Percentiles rank a stretch among this genome's conserved stretches.
phyloP scores from a whole-genome alignment of 371 early-diverging fungal genomes.

The Syncephalastrum racemosum region DNA sequence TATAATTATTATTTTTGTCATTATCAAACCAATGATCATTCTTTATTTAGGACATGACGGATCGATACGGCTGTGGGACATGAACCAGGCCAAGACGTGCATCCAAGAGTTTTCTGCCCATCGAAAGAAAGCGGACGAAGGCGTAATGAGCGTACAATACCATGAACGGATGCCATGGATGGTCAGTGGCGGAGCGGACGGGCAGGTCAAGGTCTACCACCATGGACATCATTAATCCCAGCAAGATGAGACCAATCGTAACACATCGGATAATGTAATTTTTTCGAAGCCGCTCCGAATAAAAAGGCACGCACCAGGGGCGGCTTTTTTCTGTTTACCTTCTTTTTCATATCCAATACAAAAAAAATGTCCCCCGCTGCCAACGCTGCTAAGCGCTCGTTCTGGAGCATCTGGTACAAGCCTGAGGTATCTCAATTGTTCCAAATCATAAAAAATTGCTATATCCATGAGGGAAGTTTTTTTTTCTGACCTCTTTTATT shows the following conservation, averaged over 20 bases:
- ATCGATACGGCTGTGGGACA: conserved; percentile 81
- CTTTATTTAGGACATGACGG: conserved; percentile 72
- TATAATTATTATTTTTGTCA: conserved; percentile 1
- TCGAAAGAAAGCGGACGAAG: conserved; percentile 76
- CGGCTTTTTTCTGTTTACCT: neutral
- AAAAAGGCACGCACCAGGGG: neutral
- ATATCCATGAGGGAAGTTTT: no score
- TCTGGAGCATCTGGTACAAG: conserved; percentile 58
- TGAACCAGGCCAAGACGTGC: conserved; percentile 59
- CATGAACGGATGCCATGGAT: conserved; percentile 67
- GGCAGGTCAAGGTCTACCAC: conserved; percentile 63
- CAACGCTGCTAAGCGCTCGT: conserved; percentile 45
- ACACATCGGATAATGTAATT: no score
- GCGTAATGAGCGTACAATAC: conserved; percentile 68
- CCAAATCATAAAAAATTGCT: no score
- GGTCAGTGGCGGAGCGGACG: conserved; percentile 81
- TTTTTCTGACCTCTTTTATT: no score
- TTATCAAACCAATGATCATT: neutral
- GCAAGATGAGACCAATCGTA: no score
- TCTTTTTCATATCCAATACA: conserved; percentile 8
- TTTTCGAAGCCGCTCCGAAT: no score
- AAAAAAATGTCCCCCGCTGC: conserved; percentile 42
- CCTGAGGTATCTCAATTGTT: conserved; percentile 20
- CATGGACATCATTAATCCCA: conserved; percentile 27
- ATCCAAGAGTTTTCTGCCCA: conserved; percentile 81